Base-by-base conservation (phyloP, 495 filamentous ascomycete genomes). In the Penicillium canariense region DNA sequence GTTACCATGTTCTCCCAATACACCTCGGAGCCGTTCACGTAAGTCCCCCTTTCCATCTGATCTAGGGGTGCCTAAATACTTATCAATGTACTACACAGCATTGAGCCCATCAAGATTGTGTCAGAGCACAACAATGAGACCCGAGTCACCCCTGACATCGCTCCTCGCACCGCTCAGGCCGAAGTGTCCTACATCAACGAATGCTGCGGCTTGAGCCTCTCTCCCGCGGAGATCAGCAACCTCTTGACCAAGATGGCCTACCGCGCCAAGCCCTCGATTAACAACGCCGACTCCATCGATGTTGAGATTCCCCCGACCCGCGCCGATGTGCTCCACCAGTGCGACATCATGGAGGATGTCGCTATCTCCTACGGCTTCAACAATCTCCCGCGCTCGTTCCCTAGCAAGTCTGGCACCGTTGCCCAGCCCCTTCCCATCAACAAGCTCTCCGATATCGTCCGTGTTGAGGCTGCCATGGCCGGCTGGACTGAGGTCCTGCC, bases 301-400 rank as follows among this genome's bases (percentile, higher is more conserved):
- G 85, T 97, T 20, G 79, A 84, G 28, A 80, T 97, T 35, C 94
- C 94, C 9, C 84, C 91, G 23, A 97, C 90, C 35, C 85, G 94
- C 23, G 92, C 94, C 6, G 94, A 97, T 72, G 87, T 99, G 18
- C 82, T 99, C 17, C 95, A 99, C 71, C 87, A 96, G 69, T 91
- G 89, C 58, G 94, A 99, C 68, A 90, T 99, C 62, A 97, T 99
- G 94, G 94, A 99, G 72, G 94, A 99, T 71, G 84, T 94, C 15
- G 94, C 91, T 15, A 90, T 98, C 54, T 89, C 89, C 15, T 95
- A 96, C 72, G 94, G 94, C 52, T 99, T 95, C 81, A 97, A 99
- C 79, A 85, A 85, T 18, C 86, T 99, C 7, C 90, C 91, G 0
- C 84, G 89, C 14, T 81, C 85, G 7, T 88, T 91, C 73, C 90